These are phyloP conservation scores for Keithomyces neogunnii DNA, from an alignment of 2,329 filamentous ascomycete species.

Conservation along the genomic window DNA sequence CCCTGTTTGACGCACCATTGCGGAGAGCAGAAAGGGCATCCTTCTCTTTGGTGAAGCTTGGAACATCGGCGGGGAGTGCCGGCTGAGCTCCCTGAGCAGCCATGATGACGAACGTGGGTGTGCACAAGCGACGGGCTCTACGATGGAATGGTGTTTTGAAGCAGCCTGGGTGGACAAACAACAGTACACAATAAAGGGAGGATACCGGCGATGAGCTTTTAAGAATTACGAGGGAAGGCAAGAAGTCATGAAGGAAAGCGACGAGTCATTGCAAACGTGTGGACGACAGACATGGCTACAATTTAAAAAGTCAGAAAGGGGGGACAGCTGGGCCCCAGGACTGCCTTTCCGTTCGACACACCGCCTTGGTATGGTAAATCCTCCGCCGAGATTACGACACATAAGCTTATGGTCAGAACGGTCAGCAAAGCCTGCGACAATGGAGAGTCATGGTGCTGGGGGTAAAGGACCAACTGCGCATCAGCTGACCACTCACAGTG, in stretches of 20 bases:
- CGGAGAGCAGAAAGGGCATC: constrained; percentile 17
- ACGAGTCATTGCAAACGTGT: neutral
- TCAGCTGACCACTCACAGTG: constrained; percentile 8
- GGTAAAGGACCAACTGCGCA: neutral
- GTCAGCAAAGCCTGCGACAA: neutral
- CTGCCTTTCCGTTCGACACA: neutral
- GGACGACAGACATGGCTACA: neutral
- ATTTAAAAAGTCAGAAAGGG: constrained; percentile 2
- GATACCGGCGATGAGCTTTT: no score
- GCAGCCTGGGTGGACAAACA: neutral
- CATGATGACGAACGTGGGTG: constrained; percentile 14
- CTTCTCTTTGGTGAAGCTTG: constrained; percentile 16
- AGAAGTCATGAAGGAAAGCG: neutral
- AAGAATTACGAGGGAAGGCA: neutral
- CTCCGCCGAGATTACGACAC: neutral
- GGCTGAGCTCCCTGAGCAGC: constrained; percentile 17
- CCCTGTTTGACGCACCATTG: constrained; percentile 11
- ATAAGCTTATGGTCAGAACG: neutral
- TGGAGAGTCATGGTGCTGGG: neutral
- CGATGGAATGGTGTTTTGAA: neutral
- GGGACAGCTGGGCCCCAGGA: neutral
- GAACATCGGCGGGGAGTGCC: constrained; percentile 14
- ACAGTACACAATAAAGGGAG: neutral
- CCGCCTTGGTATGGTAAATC: constrained; percentile 1
- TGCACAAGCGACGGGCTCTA: neutral